Conservation (phyloP, 2,329 filamentous ascomycete species). For the Diaporthe batatas region DNA sequence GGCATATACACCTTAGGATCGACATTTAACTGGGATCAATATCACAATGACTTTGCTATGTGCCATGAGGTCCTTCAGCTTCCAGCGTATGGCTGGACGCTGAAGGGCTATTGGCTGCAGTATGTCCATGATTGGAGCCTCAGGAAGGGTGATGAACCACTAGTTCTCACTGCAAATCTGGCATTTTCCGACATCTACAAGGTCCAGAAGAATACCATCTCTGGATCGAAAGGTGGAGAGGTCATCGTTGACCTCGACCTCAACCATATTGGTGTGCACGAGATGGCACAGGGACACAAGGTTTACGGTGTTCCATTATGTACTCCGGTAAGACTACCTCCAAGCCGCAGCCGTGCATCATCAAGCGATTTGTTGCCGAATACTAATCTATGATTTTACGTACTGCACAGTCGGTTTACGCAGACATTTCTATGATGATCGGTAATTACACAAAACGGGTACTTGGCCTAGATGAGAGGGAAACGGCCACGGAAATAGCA, state of each 20-base stretch:
- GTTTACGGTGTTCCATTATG: slow-evolving; percentile 15
- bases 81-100: slow-evolving; percentile 23
- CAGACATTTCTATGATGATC: slow-evolving; percentile 14
- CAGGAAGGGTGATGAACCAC: slow-evolving; percentile 14
- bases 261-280: not conserved
- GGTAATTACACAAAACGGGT: slow-evolving; percentile 6
- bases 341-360: not conserved
- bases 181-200: slow-evolving; percentile 9
- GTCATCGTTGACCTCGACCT: slow-evolving; percentile 3
- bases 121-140: slow-evolving; percentile 32
- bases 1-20: not conserved
- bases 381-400: not conserved
- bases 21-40: not conserved
- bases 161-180: slow-evolving; percentile 55
- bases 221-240: not conserved
- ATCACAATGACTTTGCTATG: not conserved
- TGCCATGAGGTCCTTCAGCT: slow-evolving; percentile 3
- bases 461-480: not conserved
- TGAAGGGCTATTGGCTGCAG: slow-evolving; percentile 27
- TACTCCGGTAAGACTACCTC: slow-evolving; percentile 21
- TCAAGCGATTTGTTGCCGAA: not conserved
- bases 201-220: slow-evolving; percentile 3
- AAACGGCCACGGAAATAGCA: not conserved
- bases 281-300: slow-evolving; percentile 27
- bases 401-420: slow-evolving; percentile 17